phyloP scores from a whole-genome alignment of 2,329 filamentous ascomycete species.

The Fusarium succisae region DNA sequence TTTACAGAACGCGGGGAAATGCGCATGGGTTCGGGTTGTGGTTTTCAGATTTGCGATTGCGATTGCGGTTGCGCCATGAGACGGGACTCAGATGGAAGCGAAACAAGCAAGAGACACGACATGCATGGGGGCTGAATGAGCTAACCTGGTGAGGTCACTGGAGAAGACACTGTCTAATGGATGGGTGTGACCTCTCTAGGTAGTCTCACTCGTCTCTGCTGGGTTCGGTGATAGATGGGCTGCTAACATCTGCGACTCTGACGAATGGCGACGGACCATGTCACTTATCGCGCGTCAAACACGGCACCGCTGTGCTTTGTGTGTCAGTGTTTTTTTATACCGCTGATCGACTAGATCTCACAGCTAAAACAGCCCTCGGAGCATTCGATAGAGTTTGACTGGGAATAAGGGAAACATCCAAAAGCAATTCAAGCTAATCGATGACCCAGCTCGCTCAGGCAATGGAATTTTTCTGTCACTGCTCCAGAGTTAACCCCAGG shows the following conservation, averaged over 20 bases:
- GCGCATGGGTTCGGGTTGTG: slow-evolving; percentile 29
- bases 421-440: neutral
- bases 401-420: neutral
- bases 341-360: neutral
- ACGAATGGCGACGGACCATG: slow-evolving; percentile 36
- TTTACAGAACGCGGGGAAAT: slow-evolving; percentile 34
- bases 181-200: neutral
- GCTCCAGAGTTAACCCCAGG: neutral
- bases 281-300: slow-evolving; percentile 37
- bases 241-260: slow-evolving; percentile 18
- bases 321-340: neutral
- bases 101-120: slow-evolving; percentile 25
- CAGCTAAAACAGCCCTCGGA: neutral
- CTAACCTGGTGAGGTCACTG: slow-evolving; percentile 4
- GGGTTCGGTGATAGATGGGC: slow-evolving; percentile 14
- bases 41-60: neutral
- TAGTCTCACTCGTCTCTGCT: slow-evolving; percentile 10
- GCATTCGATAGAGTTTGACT: neutral
- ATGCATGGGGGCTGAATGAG: neutral
- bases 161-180: slow-evolving; percentile 9
- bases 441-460: neutral
- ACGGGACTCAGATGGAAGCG: slow-evolving; percentile 23
- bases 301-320: neutral
- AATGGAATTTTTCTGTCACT: neutral
- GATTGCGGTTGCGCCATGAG: slow-evolving; percentile 22